A percentile compares a stretch with the other conserved stretches of the same genome.
Evolutionary conservation across 495 filamentous ascomycete genomes (phyloP).

Genomic region (Friedmanniomyces endolithicus): DNA sequence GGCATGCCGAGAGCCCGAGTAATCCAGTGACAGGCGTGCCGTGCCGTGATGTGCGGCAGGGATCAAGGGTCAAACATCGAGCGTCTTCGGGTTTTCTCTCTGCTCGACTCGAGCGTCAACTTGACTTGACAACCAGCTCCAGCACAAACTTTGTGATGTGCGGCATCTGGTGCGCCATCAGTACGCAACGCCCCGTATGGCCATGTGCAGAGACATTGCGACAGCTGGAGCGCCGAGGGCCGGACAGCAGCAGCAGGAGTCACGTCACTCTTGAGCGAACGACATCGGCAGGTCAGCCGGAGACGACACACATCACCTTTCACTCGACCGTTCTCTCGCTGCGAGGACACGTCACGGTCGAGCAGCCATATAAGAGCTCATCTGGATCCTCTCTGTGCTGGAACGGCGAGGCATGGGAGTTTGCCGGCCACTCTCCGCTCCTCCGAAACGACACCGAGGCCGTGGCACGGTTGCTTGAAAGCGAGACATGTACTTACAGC

Average conservation of each 20-base stretch:
- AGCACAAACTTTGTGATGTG: too few species aligned
- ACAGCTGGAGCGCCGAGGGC: slow-evolving; percentile 42
- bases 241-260: slow-evolving; percentile 36
- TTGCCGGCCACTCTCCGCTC: slow-evolving; percentile 40
- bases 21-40: too few species aligned
- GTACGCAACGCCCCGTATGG: slow-evolving; percentile 24
- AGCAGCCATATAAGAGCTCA: slow-evolving; percentile 52
- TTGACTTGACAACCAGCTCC: too few species aligned
- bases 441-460: slow-evolving; percentile 63
- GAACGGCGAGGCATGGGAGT: slow-evolving; percentile 96
- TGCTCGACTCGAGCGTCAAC: too few species aligned
- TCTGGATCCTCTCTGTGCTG: slow-evolving; percentile 76
- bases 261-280: not conserved
- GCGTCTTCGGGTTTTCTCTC: too few species aligned
- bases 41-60: too few species aligned
- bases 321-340: slow-evolving; percentile 78
- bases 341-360: slow-evolving; percentile 56
- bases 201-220: slow-evolving; percentile 34
- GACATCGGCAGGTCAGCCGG: not conserved
- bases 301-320: slow-evolving; percentile 8
- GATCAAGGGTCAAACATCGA: too few species aligned
- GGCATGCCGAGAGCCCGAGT: too few species aligned
- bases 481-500: slow-evolving; percentile 24
- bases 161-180: slow-evolving; percentile 51
- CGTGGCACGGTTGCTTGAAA: slow-evolving; percentile 52